A percentile compares a stretch with the other conserved stretches of the same genome.
phyloP scores from a whole-genome alignment of 495 filamentous ascomycete species.

The Penicillium nucicola region DNA sequence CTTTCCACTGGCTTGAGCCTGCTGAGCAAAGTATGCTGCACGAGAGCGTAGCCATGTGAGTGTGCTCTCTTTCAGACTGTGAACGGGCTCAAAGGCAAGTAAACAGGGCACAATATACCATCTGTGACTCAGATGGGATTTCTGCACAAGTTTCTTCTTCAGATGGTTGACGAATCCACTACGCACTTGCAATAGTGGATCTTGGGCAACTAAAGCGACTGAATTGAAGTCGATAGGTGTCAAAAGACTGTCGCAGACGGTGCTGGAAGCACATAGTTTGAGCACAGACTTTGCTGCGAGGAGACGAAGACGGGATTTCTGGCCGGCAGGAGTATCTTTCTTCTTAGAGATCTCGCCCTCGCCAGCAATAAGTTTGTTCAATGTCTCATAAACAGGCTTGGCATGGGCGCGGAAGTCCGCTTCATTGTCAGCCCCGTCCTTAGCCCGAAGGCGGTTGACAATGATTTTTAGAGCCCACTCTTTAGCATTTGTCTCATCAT shows the following conservation, averaged over 20 bases:
- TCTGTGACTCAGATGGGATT: constrained; percentile 44
- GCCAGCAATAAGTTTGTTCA: constrained; percentile 68
- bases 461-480: constrained; percentile 84
- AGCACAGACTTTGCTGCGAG: constrained; percentile 77
- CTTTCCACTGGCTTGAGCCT: constrained; percentile 34
- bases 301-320: constrained; percentile 75
- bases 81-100: constrained; percentile 81
- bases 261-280: constrained; percentile 70
- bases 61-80: constrained; percentile 63
- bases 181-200: constrained; percentile 68
- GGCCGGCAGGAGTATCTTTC: constrained; percentile 66
- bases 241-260: constrained; percentile 74
- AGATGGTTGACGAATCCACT: constrained; percentile 75
- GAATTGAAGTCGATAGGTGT: constrained; percentile 70
- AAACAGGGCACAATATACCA: constrained; percentile 90
- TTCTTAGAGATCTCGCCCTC: constrained; percentile 77
- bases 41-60: constrained; percentile 89
- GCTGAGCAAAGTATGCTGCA: constrained; percentile 45
- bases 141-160: constrained; percentile 72
- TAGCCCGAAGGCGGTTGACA: constrained; percentile 78
- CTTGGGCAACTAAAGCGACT: constrained; percentile 76
- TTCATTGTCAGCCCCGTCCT: constrained; percentile 47
- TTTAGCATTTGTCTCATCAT: constrained; percentile 82
- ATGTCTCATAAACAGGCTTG: constrained; percentile 66
- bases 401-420: constrained; percentile 64